Percentiles rank a stretch among this genome's conserved stretches.
Conservation (phyloP, 1,284 basidiomycete species). For the Schizophyllum commune region DNA sequence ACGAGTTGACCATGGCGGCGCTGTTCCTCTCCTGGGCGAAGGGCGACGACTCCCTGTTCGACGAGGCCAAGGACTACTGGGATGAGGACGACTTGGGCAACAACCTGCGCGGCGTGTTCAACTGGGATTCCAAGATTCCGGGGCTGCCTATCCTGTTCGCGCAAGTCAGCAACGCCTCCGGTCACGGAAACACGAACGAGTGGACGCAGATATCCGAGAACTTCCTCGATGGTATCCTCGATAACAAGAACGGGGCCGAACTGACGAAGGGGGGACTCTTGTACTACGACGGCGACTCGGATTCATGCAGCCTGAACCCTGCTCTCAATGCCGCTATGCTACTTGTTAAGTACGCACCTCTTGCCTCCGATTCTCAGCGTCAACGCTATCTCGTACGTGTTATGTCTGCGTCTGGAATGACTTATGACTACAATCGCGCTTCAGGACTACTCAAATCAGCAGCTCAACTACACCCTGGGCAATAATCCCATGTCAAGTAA, state of each 20-base stretch:
- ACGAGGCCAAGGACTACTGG: slow-evolving; percentile 62
- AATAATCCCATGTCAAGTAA: slow-evolving; percentile 79
- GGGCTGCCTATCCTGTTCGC: slow-evolving; percentile 71
- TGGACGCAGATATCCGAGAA: slow-evolving; percentile 71
- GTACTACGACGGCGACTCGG: slow-evolving; percentile 76
- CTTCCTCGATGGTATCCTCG: slow-evolving; percentile 71
- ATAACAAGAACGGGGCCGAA: slow-evolving; percentile 43
- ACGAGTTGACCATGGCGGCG: slow-evolving; percentile 69
- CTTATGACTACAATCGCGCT: background rate
- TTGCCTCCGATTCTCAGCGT: slow-evolving; percentile 49
- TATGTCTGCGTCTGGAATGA: background rate
- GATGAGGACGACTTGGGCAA: slow-evolving; percentile 47
- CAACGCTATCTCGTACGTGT: background rate
- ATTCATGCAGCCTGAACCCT: slow-evolving; percentile 75
- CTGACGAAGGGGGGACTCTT: slow-evolving; percentile 58
- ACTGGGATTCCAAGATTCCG: slow-evolving; percentile 84
- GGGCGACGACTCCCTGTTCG: slow-evolving; percentile 54
- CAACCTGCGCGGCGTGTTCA: slow-evolving; percentile 53
- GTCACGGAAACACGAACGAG: slow-evolving; percentile 41
- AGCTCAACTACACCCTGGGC: slow-evolving; percentile 79
- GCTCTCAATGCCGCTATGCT: slow-evolving; percentile 83
- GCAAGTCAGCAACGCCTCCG: slow-evolving; percentile 49
- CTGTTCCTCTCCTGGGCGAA: slow-evolving; percentile 69
- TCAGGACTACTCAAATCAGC: slow-evolving; percentile 63
- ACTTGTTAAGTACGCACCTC: slow-evolving; percentile 65